Evolutionary conservation across 805 yeast genomes (phyloP), one percentile per base, ranked within the genome.

Genomic region (Saturnispora hagleri): DNA sequence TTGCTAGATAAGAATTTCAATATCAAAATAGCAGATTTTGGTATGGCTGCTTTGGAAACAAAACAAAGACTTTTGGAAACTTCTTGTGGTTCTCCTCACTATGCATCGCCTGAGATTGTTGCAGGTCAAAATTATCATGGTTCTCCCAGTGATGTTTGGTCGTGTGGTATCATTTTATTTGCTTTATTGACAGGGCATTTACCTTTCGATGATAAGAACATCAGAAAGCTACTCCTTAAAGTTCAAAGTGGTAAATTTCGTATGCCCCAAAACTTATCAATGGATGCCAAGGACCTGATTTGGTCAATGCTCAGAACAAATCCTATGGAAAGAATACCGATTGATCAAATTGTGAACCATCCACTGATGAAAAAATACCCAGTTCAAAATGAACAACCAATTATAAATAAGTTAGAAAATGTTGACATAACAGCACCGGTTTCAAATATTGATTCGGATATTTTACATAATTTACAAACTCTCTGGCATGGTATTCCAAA

Each of bases 61-160:
- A 80, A 80, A 52, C 87, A 82, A 50, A 78, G 79, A 64, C 69
- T 86, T 51, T 70, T 86, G 50, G 89, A 84, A 65, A 86, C 95
- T 4, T 81, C 88, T 15, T 86, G 95, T 70, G 95, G 95, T 4
- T 84, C 90, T 22, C 95, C 95, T 18, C 95, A 86, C 69, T 86
- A 86, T 66, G 93, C 93, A 6, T 86, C 95, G 2, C 95, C 95
- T 0, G 95, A 86, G 67, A 86, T 86, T 56, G 91, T 86, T 18
- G 76, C 82, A 60, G 91, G 93, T 17, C 77, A 78, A 60, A 79
- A 80, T 51, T 86, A 86, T 61, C 89, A 86, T 66, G 95, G 95
- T 18, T 82, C 86, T 31, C 89, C 90, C 35, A 82, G 89, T 54
- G 95, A 86, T 69, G 84, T 86, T 41, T 86, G 95, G 95, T 84